Evolutionary conservation across 148 eudicot species (phyloP), one percentile per base, ranked within the genome.

Genomic region (Polygonum aviculare): DNA sequence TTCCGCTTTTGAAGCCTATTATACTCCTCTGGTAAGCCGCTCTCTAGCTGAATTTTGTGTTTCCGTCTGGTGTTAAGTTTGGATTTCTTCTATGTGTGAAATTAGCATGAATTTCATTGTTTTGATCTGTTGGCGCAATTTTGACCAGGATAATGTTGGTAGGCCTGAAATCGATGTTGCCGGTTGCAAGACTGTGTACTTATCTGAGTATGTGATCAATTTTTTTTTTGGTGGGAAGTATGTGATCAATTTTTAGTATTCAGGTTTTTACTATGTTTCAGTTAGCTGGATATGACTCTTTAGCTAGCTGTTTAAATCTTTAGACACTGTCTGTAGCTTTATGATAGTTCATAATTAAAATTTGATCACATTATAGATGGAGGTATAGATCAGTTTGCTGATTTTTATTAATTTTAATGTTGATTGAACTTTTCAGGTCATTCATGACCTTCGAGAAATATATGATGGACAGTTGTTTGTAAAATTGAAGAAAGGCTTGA

Each of bases 381-480:
- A 26, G 31, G 31, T 26, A 26, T 26, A 26, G 31, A 26, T 26
- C 31, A 26, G 31, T 26, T 26, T 26, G 31, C 31, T 26, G 31
- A 26, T 26, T 26, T 26, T 26, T 26, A 26, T 26, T 26, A 26
- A 26, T 26, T 26, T 26, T 26, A 26, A 26, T 26, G 31, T 26
- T 26, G 31, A 26, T 26, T 26, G 31, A 26, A 26, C 31, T 26
- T 26, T 26, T 26, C 90, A 94, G 98, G 87, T 84, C 84, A 69
- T 94, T 94, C 86, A 79, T 26, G 31, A 26, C 31, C 31, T 94
- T 41, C 92, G 91, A 48, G 96, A 90, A 82, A 90, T 94, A 74
- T 94, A 94, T 82, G 96, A 92, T 83, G 98, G 98, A 38, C 98
- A 92, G 77, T 69, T 94, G 84, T 87, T 89, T 74, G 69, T 94